A percentile compares a stretch with the other conserved stretches of the same genome.
These are phyloP conservation scores for Rosa rugosa DNA, from an alignment of 306 rosid genomes.

Conservation along the genomic window DNA sequence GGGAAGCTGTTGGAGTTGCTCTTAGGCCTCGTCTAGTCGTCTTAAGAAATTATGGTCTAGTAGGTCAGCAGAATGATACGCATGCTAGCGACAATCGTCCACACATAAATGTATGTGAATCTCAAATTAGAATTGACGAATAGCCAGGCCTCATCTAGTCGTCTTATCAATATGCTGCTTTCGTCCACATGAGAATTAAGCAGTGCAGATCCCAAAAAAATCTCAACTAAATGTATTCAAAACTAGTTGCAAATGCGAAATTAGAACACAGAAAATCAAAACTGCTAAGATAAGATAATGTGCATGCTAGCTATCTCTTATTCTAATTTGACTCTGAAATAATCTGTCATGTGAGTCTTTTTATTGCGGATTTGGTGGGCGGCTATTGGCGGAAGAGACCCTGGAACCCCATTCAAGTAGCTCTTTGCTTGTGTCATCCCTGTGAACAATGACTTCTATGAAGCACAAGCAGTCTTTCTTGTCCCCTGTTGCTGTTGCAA, in stretches of 20 bases:
- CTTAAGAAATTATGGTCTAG: not conserved
- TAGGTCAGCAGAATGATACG: not conserved
- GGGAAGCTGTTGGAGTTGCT: too few species aligned
- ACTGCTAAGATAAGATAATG: not conserved
- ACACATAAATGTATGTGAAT: not conserved
- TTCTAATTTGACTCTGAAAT: not conserved
- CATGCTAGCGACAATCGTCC: not conserved
- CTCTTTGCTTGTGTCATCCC: slow-evolving; percentile 51
- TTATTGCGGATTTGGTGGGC: slow-evolving; percentile 48
- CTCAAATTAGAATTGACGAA: not conserved
- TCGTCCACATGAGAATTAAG: not conserved
- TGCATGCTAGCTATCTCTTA: not conserved
- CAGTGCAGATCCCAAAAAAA: not conserved
- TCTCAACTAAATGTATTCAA: not conserved
- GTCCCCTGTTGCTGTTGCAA: slow-evolving; percentile 34
- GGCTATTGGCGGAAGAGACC: slow-evolving; percentile 43
- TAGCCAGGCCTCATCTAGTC: too few species aligned
- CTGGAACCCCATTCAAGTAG: slow-evolving; percentile 58
- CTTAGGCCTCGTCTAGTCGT: not conserved
- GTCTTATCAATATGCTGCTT: too few species aligned
- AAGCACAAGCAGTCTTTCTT: slow-evolving; percentile 48
- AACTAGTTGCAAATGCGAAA: not conserved
- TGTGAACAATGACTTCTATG: slow-evolving; percentile 49
- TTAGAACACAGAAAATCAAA: not conserved
- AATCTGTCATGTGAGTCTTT: not conserved